These are phyloP conservation scores for Zoysia matrella DNA, from an alignment of 202 grass and related monocot species.

Conservation along the genomic window DNA sequence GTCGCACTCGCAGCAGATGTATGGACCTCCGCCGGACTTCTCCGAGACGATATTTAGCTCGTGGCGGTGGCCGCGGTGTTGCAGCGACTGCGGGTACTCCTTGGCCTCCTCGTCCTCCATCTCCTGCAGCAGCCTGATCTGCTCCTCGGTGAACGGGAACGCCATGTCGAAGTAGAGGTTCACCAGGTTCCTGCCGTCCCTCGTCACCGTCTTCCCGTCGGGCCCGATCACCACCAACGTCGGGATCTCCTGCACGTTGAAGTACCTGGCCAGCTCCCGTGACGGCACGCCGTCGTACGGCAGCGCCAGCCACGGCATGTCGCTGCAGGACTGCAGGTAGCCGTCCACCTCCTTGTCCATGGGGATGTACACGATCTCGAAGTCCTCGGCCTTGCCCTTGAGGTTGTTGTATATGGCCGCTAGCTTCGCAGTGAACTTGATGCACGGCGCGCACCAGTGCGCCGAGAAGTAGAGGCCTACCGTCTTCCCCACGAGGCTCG, in stretches of 20 bases:
- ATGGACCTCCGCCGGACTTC: conserved; percentile 61
- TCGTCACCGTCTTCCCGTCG: conserved; percentile 76
- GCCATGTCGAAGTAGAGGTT: conserved; percentile 80
- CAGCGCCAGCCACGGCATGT: conserved; percentile 72
- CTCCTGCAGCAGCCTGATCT: conserved; percentile 57
- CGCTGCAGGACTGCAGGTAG: conserved; percentile 49
- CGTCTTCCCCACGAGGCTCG: conserved; percentile 66
- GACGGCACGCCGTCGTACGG: conserved; percentile 52
- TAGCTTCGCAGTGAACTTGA: conserved; percentile 66
- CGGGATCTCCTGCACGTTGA: conserved; percentile 70
- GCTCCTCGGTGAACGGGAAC: conserved; percentile 64
- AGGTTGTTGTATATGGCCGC: conserved; percentile 54
- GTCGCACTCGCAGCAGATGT: conserved; percentile 71
- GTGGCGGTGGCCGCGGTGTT: conserved; percentile 55
- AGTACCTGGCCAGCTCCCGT: conserved; percentile 61
- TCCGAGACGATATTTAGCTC: conserved; percentile 61
- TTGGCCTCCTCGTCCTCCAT: conserved; percentile 62
- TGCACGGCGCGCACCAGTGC: conserved; percentile 51
- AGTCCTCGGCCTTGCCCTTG: conserved; percentile 42
- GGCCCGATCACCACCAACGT: conserved; percentile 64
- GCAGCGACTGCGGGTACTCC: conserved; percentile 49
- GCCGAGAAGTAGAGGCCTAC: conserved; percentile 72
- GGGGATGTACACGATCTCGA: conserved; percentile 68
- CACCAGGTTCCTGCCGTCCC: conserved; percentile 67
- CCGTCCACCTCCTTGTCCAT: conserved; percentile 72